A percentile compares a stretch with the other conserved stretches of the same genome.
phyloP scores from a whole-genome alignment of 495 filamentous ascomycete species.

The Aspergillus taichungensis region DNA sequence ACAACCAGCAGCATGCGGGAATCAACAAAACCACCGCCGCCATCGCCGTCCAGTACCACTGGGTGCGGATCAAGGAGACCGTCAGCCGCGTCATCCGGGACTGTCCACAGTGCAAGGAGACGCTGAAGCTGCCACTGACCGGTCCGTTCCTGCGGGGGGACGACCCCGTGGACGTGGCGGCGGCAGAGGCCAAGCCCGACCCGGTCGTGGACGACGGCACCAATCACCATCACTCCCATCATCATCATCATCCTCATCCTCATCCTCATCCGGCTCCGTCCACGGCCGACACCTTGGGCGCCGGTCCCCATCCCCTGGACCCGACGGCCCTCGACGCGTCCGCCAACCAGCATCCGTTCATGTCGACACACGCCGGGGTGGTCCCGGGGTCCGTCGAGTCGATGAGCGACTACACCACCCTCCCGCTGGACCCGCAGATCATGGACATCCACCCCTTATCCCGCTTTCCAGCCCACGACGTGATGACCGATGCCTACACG shows the following conservation, averaged over 20 bases:
- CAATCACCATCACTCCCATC: not conserved
- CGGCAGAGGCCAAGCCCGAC: constrained; percentile 1
- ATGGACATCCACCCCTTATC: constrained; percentile 34
- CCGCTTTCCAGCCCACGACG: constrained; percentile 30
- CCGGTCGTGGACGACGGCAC: not conserved
- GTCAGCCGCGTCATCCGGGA: constrained; percentile 90
- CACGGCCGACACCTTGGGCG: constrained; percentile 9
- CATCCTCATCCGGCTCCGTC: no score
- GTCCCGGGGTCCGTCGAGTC: constrained; percentile 26
- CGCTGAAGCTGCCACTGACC: constrained; percentile 46
- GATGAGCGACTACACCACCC: constrained; percentile 29
- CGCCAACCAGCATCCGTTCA: constrained; percentile 27
- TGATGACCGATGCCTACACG: constrained; percentile 27
- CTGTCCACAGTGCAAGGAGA: constrained; percentile 83
- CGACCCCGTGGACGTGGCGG: constrained; percentile 18
- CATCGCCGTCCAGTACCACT: constrained; percentile 91
- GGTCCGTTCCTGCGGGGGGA: constrained; percentile 21
- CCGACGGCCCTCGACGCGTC: constrained; percentile 21
- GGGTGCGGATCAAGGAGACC: constrained; percentile 98
- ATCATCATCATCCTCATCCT: no score
- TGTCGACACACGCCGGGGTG: constrained; percentile 16
- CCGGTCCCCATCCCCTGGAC: constrained; percentile 22
- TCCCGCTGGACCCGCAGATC: constrained; percentile 40
- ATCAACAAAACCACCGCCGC: constrained; percentile 97
- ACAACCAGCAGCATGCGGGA: constrained; percentile 74